A percentile compares a stretch with the other conserved stretches of the same genome.
Evolutionary conservation across 257 asterid species (phyloP).

Genomic region (Jaltomata sinuosa): DNA sequence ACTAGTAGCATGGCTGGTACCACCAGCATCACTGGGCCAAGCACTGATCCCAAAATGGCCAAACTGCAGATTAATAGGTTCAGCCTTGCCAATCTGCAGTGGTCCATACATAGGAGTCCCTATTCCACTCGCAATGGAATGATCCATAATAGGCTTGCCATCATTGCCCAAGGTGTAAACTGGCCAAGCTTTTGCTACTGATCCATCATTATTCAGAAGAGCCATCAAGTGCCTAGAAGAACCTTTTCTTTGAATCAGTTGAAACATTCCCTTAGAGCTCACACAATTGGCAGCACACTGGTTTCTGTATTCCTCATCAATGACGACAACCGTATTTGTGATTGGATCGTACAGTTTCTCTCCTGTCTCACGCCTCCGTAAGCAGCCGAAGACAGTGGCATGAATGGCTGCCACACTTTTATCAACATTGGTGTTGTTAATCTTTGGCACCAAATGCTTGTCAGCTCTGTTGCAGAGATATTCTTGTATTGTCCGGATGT

Average conservation of each 20-base stretch:
- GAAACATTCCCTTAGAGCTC: constrained; percentile 96
- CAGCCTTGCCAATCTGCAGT: constrained; percentile 68
- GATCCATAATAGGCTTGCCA: constrained; percentile 39
- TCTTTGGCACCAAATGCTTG: constrained; percentile 93
- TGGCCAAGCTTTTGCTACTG: constrained; percentile 99
- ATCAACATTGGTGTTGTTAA: constrained; percentile 94
- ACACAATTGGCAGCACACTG: constrained; percentile 87
- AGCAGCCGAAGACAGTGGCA: constrained; percentile 93
- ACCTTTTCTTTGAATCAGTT: constrained; percentile 90
- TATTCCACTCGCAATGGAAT: constrained; percentile 26
- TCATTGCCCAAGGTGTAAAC: constrained; percentile 42
- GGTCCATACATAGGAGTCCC: constrained; percentile 87
- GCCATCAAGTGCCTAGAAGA: constrained; percentile 94
- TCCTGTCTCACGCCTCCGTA: constrained; percentile 77
- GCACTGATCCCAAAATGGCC: constrained; percentile 94
- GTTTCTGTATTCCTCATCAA: constrained; percentile 89
- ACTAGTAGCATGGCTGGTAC: constrained; percentile 86
- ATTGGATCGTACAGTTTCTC: constrained; percentile 71
- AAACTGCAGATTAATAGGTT: constrained; percentile 83
- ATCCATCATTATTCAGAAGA: constrained; percentile 81
- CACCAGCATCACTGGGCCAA: constrained; percentile 89
- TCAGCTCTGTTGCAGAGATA: constrained; percentile 94
- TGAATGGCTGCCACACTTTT: constrained; percentile 94
- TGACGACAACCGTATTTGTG: constrained; percentile 61
- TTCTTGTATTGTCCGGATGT: constrained; percentile 94